Conservation (phyloP, 371 early-diverging fungal species). For the Mucor irregularis region DNA sequence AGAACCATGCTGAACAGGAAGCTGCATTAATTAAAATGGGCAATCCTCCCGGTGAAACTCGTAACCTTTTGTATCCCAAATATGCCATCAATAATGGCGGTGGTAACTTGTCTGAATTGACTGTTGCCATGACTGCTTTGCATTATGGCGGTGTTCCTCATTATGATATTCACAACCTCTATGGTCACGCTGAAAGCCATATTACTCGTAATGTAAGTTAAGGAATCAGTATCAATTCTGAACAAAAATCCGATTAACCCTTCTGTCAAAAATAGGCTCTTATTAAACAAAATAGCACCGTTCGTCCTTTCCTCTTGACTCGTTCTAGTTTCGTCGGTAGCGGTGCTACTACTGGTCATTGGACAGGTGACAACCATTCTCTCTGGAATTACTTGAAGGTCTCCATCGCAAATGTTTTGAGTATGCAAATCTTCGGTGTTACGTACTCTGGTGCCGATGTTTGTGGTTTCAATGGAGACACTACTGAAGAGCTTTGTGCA, state of each 20-base stretch:
- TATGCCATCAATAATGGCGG: conserved; percentile 31
- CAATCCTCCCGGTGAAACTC: conserved; percentile 15
- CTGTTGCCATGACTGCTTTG: conserved; percentile 54
- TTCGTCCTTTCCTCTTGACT: conserved; percentile 69
- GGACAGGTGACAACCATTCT: conserved; percentile 60
- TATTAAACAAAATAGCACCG: conserved; percentile 32
- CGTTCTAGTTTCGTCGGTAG: conserved; percentile 71
- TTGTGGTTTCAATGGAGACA: conserved; percentile 65
- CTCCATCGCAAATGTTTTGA: conserved; percentile 60
- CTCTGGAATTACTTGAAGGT: conserved; percentile 50
- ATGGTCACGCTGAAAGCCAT: conserved; percentile 59
- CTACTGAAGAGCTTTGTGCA: conserved; percentile 58
- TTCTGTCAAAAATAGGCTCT: conserved; percentile 15
- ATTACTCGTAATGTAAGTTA: conserved; percentile 50
- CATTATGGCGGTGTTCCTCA: conserved; percentile 54
- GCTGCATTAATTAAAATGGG: conserved; percentile 20
- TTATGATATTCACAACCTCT: conserved; percentile 67
- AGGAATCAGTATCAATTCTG: background rate
- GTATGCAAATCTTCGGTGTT: conserved; percentile 68
- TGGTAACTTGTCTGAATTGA: conserved; percentile 49
- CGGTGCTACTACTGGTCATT: conserved; percentile 63
- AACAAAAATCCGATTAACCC: background rate
- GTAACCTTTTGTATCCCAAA: conserved; percentile 29
- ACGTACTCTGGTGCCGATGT: conserved; percentile 68
- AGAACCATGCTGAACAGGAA: conserved; percentile 17